Percentiles rank a stretch among this genome's conserved stretches.
Evolutionary conservation across 305 asterid species (phyloP).

Genomic region (Fraxinus albicans): DNA sequence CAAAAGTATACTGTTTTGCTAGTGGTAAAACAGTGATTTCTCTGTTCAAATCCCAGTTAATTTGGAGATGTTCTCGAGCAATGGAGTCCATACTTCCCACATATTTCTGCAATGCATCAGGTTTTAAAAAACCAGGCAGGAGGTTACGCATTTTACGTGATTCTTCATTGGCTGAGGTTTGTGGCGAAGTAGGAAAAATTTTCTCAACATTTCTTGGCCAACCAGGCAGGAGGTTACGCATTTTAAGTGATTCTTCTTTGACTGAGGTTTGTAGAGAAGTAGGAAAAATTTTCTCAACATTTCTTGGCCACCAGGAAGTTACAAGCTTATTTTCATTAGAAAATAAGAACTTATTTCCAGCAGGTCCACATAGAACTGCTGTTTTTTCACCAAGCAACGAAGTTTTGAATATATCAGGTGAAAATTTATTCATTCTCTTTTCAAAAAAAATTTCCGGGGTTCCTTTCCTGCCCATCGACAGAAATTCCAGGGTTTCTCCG

Average conservation of each 20-base stretch:
- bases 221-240: constrained; percentile 17
- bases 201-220: constrained; percentile 22
- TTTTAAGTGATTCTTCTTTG: constrained; percentile 4
- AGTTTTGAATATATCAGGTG: constrained; percentile 15
- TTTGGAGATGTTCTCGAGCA: constrained; percentile 21
- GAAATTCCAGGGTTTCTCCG: constrained; percentile 25
- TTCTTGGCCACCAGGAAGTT: constrained; percentile 24
- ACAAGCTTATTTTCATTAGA: constrained; percentile 26
- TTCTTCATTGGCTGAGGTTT: constrained; percentile 10
- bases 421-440: constrained; percentile 19
- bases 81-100: constrained; percentile 20
- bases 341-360: constrained; percentile 24
- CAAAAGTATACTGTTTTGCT: constrained; percentile 15
- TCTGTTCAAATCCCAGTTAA: constrained; percentile 7
- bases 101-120: constrained; percentile 22
- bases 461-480: neutral
- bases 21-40: constrained; percentile 20
- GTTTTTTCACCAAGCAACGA: constrained; percentile 9
- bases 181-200: neutral
- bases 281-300: constrained; percentile 15
- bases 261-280: neutral
- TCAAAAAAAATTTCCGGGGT: constrained; percentile 2
- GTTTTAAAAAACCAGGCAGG: constrained; percentile 9
- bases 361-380: constrained; percentile 20
- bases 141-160: neutral